Base-by-base conservation (phyloP, 1,284 basidiomycete species). In the Bjerkandera adusta region DNA sequence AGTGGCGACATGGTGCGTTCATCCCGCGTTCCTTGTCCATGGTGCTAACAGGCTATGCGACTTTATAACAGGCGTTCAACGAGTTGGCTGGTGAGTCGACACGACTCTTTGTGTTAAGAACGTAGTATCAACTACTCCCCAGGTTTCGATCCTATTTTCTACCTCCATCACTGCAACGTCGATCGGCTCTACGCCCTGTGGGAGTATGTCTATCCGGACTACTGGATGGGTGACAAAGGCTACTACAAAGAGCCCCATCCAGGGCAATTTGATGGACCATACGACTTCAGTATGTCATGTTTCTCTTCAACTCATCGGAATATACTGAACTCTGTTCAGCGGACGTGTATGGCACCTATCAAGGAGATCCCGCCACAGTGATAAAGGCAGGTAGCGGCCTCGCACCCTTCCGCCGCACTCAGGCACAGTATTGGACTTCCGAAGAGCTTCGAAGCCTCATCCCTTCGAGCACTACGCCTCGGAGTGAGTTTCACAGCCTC, bases 141-240 rank as follows among this genome's bases (percentile, higher is more conserved):
- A 44, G 43, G 16, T 11, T 48, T 32, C 20, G 47, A 48, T 24
- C 47, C 40, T 11, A 48, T 48, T 16, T 53, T 53, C 43, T 53
- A 16, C 36, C 33, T 53, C 26, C 51, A 53, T 36, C 51, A 53
- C 35, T 51, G 50, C 49, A 53, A 53, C 41, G 50, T 53, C 25
- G 51, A 53, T 30, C 47, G 52, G 6, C 20, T 52, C 11, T 52
- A 52, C 29, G 52, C 52, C 4, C 32, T 54, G 10, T 54, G 52
- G 52, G 52, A 54, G 33, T 54, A 54, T 26, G 47, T 49, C 20
- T 54, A 54, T 34, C 47, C 51, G 4, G 43, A 50, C n/a, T 50
- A 46, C 33, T 46, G 38, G 44, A 38, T 46, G 20, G 44, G 48
- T 26, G 7, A 36, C 3, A 38, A 37, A 5, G 30, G 27, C 25